A percentile compares a stretch with the other conserved stretches of the same genome.
Evolutionary conservation across 2,329 filamentous ascomycete species (phyloP).

Genomic region (Phoma sp.): DNA sequence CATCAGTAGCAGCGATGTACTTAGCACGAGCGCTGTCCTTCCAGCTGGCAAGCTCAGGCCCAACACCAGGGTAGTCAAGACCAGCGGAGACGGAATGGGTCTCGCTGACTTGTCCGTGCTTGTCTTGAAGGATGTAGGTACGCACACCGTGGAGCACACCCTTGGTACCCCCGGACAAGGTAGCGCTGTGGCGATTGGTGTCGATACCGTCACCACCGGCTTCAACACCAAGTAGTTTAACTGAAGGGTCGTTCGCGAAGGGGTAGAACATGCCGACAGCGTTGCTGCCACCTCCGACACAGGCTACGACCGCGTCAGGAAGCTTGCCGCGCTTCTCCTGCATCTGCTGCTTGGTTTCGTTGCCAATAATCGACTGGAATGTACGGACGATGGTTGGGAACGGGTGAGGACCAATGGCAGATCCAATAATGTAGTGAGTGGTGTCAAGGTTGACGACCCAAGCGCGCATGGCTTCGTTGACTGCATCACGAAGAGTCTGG

Average conservation of each 20-base stretch:
- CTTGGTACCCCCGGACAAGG: conserved; percentile 82
- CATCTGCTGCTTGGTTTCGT: conserved; percentile 95
- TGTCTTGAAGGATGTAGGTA: conserved; percentile 93
- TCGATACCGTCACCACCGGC: conserved; percentile 93
- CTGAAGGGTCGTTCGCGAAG: conserved; percentile 82
- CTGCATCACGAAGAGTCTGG: conserved; percentile 67
- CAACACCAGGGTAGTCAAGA: conserved; percentile 95
- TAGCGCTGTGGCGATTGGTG: conserved; percentile 84
- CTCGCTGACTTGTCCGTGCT: conserved; percentile 90
- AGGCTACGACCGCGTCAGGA: conserved; percentile 94
- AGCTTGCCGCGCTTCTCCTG: conserved; percentile 81
- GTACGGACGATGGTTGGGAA: conserved; percentile 98
- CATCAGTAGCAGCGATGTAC: conserved; percentile 90
- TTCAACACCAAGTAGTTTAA: conserved; percentile 92
- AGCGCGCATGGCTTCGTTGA: conserved; percentile 92
- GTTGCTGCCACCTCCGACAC: conserved; percentile 94
- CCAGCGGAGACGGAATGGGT: conserved; percentile 97
- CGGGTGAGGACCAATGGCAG: conserved; percentile 94
- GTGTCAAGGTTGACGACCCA: conserved; percentile 94
- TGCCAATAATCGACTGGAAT: conserved; percentile 95
- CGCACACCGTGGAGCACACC: conserved; percentile 95
- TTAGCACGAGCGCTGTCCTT: conserved; percentile 87
- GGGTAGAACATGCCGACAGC: conserved; percentile 98
- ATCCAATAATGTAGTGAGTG: conserved; percentile 98
- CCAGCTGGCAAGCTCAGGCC: conserved; percentile 89